Evolutionary conservation across 768 basidiomycete species (phyloP).

Genomic region (Mycena amicta): DNA sequence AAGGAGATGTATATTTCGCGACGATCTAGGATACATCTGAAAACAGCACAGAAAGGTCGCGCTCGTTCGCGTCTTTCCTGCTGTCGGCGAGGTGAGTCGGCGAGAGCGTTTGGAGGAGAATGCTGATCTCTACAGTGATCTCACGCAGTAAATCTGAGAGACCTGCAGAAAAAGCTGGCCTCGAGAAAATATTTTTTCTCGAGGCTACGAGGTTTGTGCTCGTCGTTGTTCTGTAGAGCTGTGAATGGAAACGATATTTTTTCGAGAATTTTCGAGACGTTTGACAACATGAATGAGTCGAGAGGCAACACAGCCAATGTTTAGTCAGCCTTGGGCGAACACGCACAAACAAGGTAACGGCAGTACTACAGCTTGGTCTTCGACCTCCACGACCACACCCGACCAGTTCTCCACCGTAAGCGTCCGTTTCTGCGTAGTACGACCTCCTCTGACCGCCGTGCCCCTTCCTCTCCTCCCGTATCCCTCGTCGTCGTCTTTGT

Average conservation of each 20-base stretch:
- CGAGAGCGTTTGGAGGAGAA: background rate
- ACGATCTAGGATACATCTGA: conserved; percentile 17
- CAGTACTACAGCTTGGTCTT: conserved; percentile 46
- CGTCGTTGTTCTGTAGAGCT: background rate
- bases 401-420: conserved; percentile 26
- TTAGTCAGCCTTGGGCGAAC: conserved; percentile 9
- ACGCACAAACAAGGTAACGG: conserved; percentile 46
- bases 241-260: background rate
- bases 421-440: conserved; percentile 12
- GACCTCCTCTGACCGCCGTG: conserved; percentile 35
- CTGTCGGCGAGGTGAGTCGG: conserved; percentile 20
- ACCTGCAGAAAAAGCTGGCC: conserved; percentile 6
- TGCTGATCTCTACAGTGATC: background rate
- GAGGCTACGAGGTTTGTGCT: conserved; percentile 17
- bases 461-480: conserved; percentile 25
- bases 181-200: conserved; percentile 23
- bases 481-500: conserved; percentile 21
- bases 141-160: background rate
- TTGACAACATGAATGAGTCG: conserved; percentile 9
- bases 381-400: conserved; percentile 48
- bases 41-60: conserved; percentile 20
- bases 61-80: conserved; percentile 11
- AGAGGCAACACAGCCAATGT: conserved; percentile 3
- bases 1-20: conserved; percentile 25
- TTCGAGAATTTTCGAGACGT: conserved; percentile 5